Base-by-base conservation (phyloP, 768 basidiomycete genomes). In the Boletus huronensis region DNA sequence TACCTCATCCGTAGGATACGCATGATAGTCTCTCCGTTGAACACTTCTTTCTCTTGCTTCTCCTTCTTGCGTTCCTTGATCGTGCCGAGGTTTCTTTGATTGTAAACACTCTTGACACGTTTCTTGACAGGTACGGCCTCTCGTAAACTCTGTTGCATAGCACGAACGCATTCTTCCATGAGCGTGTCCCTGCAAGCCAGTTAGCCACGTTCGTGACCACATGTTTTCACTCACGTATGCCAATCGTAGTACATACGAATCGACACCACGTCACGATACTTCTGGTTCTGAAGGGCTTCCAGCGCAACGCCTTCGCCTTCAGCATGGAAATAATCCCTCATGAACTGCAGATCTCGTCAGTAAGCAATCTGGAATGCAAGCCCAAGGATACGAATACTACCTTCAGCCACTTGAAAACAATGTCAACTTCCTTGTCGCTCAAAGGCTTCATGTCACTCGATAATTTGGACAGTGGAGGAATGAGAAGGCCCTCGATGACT, bases 371-470 rank as follows among this genome's bases (percentile, higher is more conserved):
- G 47, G 29, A 53, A 48, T 17, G 6, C 21, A 13, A 26, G 7
- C 29, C 17, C 53, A 28, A 42, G 36, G 26, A 40, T 9, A 14
- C 17, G 53, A 90, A 34, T 34, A 34, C 14, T 34, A 34, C 94
- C 84, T 94, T 95, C 50, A 98, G 70, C 93, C 97, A 98, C 69
- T 94, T 96, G 76, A 98, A 93, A n/a, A 95, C 96, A 55, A 98
- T 88, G 68, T 98, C 97, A 35, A 98, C 90, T 74, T 98, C 97
- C 72, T 96, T 95, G 64, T 98, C 97, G 26, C 80, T 86, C 66
- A 99, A 70, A 1, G 94, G 88, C 61, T 90, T 88, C 92, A 98
- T 88, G 50, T 93, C 90, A 41, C 93, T 93, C 10, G 87, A 77
- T 17, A 82, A 74, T 56, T 96, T 92, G 6, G 88, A 90, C 52